A percentile compares a stretch with the other conserved stretches of the same genome.
Evolutionary conservation across 2,329 filamentous ascomycete genomes (phyloP).

Genomic region (Neofusicoccum parvum): DNA sequence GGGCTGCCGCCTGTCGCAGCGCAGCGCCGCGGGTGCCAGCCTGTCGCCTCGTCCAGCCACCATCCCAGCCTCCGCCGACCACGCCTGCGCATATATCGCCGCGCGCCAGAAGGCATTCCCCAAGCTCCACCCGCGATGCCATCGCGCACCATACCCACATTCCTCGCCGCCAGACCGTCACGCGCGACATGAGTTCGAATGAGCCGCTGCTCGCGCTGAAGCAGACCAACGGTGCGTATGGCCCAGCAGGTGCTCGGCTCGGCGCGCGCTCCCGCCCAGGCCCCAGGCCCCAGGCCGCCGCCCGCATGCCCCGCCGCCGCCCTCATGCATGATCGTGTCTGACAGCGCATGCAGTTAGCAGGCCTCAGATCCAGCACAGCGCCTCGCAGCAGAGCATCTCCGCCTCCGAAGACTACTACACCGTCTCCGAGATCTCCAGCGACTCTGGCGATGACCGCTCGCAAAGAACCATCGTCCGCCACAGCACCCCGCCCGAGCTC

Average conservation of each 20-base stretch:
- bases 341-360: slow-evolving; percentile 35
- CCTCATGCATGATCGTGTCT: slow-evolving; percentile 9
- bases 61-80: slow-evolving; percentile 19
- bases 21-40: not conserved
- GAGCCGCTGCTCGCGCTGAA: slow-evolving; percentile 22
- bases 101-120: not conserved
- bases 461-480: slow-evolving; percentile 28
- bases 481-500: slow-evolving; percentile 39
- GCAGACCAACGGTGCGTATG: slow-evolving; percentile 23
- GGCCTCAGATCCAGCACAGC: slow-evolving; percentile 43
- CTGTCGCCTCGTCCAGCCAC: slow-evolving; percentile 8
- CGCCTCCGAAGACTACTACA: slow-evolving; percentile 55
- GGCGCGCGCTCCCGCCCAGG: not conserved
- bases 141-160: not conserved
- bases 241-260: not conserved
- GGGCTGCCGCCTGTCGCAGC: slow-evolving; percentile 13
- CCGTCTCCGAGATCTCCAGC: slow-evolving; percentile 40
- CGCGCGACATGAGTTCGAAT: slow-evolving; percentile 18
- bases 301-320: not conserved
- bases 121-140: not conserved
- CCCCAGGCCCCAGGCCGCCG: not conserved
- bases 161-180: not conserved
- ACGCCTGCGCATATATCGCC: slow-evolving; percentile 12
- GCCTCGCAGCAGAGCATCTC: slow-evolving; percentile 50
- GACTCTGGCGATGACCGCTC: slow-evolving; percentile 38